Base-by-base conservation (phyloP, 768 basidiomycete species). In the Rhizopogon rudus region DNA sequence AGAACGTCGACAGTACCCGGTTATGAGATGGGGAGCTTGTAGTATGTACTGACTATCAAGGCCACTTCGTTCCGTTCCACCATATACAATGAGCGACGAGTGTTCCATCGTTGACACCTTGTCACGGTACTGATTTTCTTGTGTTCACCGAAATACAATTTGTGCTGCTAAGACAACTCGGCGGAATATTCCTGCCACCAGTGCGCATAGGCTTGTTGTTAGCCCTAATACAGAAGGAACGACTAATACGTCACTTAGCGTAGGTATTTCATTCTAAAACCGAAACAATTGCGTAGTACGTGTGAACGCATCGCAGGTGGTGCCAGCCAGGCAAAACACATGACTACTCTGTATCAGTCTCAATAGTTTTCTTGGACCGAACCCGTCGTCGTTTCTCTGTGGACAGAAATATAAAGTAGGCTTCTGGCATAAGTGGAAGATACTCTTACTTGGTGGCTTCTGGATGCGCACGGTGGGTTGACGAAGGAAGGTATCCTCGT, bases 381-480 rank as follows among this genome's bases (percentile, higher is more conserved):
- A 53, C 20, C 40, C 51, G 51, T 16, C 52, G 52, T 16, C 33
- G 35, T 35, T 35, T 53, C 14, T 53, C 52, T 53, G 31, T 7
- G 45, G 2, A 37, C 10, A 17, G n/a, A 20, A 17, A 10, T 31
- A 29, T 53, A 10, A 53, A 37, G 7, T 20, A 44, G 7, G 20
- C 2, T 20, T 22, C 7, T 6, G 14, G 20, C 14, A 51, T 8
- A 13, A 46, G 16, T 16, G 31, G 33, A 16, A 8, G 6, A 13
- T n/a, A 25, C n/a, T 29, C 52, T 53, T 13, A 53, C 52, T 53
- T 25, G 52, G 40, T 33, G 33, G 52, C 31, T 55, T 43, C 16
- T 55, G 33, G 12, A 28, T 50, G 16, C 35, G 57, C 29, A 46
- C 40, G 17, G 49, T 45, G n/a, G 57, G 55, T 37, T 56, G 54